Base-by-base conservation (phyloP, 208 protist species). In the Leishmania turanica region DNA sequence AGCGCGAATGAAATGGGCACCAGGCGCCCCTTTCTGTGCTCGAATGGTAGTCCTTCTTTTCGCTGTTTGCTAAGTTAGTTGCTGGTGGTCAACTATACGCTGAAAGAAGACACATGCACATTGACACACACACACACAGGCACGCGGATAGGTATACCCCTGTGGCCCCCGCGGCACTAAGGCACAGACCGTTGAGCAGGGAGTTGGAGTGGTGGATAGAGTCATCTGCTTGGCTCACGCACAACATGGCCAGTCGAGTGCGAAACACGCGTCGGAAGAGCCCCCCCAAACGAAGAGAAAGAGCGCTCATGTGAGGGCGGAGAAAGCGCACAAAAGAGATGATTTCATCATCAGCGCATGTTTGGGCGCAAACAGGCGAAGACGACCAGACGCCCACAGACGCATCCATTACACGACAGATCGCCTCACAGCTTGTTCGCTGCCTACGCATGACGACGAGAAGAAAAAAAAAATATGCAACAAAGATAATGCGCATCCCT, bases 121-220 rank as follows among this genome's bases (percentile, higher is more conserved):
- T 9, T 45, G 42, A 7, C 49, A 49, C 58, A 72, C 69, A 65
- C 17, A 83, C 69, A 65, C 17, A 83, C 78, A 82, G 51, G 72
- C 21, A 19, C 51, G 6, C 56, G 49, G 49, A 53, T 53, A 17
- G 49, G 49, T 19, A 53, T 53, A 21, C 24, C 4, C 56, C 56
- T 31, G 24, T 31, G 56, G 8, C 31, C 3, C 56, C 24, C 24
- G 3, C 56, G 5, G 42, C 56, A n/a, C 24, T 17, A 62, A 24
- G 24, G 27, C 24, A 62, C 4, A 9, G 56, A 24, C 6, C 56
- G 58, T 34, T 34, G 27, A 64, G n/a, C 58, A 64, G 58, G 58
- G 27, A 64, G 58, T 31, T 11, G 27, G 8, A 34, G 27, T 64
- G 58, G n/a, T 4, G 58, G 27, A 64, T 27, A 34, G 27, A 31